phyloP scores from a whole-genome alignment of 306 rosid genomes.

The Castanea crenata region DNA sequence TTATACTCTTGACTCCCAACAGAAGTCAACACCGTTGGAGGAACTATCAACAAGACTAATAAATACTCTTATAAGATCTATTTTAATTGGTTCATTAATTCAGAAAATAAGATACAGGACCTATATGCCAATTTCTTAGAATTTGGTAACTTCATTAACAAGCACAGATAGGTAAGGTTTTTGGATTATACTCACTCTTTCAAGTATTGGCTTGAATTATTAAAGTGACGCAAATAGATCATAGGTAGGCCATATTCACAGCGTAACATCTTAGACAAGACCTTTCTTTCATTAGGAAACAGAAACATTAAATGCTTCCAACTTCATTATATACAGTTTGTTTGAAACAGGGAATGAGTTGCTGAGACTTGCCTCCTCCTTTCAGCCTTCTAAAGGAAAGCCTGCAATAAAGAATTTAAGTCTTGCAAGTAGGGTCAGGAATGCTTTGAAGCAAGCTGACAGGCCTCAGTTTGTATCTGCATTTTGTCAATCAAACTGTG shows the following conservation, averaged over 20 bases:
- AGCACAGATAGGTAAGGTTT: neutral
- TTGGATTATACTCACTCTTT: neutral
- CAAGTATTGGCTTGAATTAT: neutral
- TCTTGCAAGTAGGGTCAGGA: conserved; percentile 72
- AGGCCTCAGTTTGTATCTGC: conserved; percentile 81
- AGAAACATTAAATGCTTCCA: neutral
- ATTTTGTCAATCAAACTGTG: conserved; percentile 91
- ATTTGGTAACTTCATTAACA: neutral
- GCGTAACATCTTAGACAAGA: neutral
- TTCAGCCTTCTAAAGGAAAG: conserved; percentile 64
- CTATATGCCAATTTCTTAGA: neutral
- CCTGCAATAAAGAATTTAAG: conserved; percentile 49
- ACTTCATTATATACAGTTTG: neutral
- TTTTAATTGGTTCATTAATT: neutral
- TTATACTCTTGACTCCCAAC: neutral
- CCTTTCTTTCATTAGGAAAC: neutral
- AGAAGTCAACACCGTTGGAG: neutral
- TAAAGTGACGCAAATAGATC: neutral
- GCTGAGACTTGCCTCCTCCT: conserved; percentile 71
- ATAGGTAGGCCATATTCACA: neutral
- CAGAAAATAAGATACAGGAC: neutral
- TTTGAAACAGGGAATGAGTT: conserved; percentile 59
- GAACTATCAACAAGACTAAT: neutral
- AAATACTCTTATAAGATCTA: neutral
- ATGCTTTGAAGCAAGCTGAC: conserved; percentile 50